Conservation (phyloP, 2,329 filamentous ascomycete species). For the Macrophomina pseudophaseolina region DNA sequence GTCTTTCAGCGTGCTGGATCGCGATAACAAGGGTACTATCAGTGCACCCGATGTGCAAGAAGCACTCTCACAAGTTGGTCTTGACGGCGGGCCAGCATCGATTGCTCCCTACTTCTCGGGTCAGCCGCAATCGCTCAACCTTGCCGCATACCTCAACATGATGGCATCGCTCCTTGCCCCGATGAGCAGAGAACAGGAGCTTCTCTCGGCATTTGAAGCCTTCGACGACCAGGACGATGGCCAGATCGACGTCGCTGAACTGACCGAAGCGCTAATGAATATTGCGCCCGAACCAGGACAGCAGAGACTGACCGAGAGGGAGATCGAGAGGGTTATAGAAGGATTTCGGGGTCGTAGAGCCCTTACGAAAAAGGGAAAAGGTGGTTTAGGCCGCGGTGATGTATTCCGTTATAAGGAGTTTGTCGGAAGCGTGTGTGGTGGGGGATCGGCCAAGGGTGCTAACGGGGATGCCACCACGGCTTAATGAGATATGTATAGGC, state of each 20-base stretch:
- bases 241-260: constrained; percentile 81
- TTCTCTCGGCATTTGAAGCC: constrained; percentile 88
- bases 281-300: constrained; percentile 60
- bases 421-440: constrained; percentile 57
- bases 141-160: constrained; percentile 84
- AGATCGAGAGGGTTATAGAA: constrained; percentile 85
- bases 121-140: constrained; percentile 73
- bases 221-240: constrained; percentile 97
- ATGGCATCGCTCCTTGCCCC: constrained; percentile 75
- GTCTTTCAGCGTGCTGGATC: constrained; percentile 90
- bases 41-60: constrained; percentile 83
- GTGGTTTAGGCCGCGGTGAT: constrained; percentile 68
- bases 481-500: background rate
- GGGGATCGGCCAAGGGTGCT: constrained; percentile 19
- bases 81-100: constrained; percentile 73
- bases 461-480: constrained; percentile 14
- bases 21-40: constrained; percentile 83
- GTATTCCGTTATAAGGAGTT: constrained; percentile 96
- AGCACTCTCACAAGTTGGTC: constrained; percentile 84
- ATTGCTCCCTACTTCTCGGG: constrained; percentile 84
- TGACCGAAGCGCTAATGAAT: constrained; percentile 73
- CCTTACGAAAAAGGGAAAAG: constrained; percentile 68
- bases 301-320: constrained; percentile 66
- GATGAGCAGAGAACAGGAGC: constrained; percentile 77
- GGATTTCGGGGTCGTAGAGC: constrained; percentile 85